These are phyloP conservation scores for Rhodotorula sp. DNA, from an alignment of 1,284 basidiomycete species.

Conservation along the genomic window DNA sequence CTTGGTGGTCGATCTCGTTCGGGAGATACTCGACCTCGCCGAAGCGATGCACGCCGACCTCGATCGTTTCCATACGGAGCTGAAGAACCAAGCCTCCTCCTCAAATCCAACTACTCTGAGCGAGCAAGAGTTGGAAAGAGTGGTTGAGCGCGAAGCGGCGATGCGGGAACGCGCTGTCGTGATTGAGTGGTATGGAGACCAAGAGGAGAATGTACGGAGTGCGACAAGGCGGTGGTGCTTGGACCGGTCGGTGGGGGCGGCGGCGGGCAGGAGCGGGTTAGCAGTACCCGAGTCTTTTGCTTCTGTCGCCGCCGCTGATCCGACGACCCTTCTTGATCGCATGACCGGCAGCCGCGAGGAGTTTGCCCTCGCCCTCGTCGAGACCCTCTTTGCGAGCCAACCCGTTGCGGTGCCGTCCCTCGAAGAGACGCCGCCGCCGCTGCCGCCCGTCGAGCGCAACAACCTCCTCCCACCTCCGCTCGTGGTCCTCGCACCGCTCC, in stretches of 20 bases:
- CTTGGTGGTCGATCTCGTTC: conserved; percentile 54
- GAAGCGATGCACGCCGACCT: conserved; percentile 66
- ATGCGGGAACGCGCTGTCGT: conserved; percentile 57
- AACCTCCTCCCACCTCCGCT: conserved; percentile 62
- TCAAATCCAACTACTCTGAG: conserved; percentile 53
- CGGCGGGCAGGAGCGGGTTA: no score
- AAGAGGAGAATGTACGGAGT: conserved; percentile 48
- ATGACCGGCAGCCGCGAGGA: conserved; percentile 46
- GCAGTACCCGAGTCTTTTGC: no score
- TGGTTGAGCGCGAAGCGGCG: conserved; percentile 58
- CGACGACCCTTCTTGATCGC: no score
- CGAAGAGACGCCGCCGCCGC: conserved; percentile 41
- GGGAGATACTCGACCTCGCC: conserved; percentile 56
- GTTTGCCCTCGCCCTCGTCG: conserved; percentile 47
- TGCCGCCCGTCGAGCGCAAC: neutral
- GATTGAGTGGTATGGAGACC: neutral
- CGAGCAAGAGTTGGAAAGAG: conserved; percentile 58
- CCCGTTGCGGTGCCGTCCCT: conserved; percentile 38
- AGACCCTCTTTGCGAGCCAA: conserved; percentile 30
- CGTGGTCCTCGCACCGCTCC: conserved; percentile 58
- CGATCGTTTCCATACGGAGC: conserved; percentile 53
- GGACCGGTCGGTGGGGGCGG: neutral
- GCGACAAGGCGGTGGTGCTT: conserved; percentile 1
- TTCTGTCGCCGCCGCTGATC: no score
- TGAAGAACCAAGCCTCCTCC: conserved; percentile 53